Evolutionary conservation across 768 basidiomycete genomes (phyloP).

Genomic region (Scleroderma citrinum): DNA sequence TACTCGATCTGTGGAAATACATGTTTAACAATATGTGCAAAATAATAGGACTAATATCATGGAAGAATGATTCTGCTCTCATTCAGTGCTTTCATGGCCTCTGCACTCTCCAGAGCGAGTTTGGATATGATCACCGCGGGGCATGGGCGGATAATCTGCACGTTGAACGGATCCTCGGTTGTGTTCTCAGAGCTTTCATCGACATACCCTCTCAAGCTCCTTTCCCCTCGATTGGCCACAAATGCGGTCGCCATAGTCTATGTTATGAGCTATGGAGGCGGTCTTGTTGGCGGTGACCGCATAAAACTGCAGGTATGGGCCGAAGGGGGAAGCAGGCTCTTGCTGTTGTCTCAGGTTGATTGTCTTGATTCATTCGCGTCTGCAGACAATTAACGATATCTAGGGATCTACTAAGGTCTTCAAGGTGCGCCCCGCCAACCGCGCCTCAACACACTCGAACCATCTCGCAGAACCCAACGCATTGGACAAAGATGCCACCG

Average conservation of each 20-base stretch:
- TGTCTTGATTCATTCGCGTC: neutral
- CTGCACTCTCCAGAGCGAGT: neutral
- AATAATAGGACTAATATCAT: neutral
- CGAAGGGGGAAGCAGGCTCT: conserved; percentile 47
- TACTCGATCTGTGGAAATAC: conserved; percentile 32
- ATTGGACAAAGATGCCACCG: conserved; percentile 35
- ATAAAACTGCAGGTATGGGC: conserved; percentile 61
- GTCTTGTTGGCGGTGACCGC: conserved; percentile 81
- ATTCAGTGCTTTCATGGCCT: neutral
- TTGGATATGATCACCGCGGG: conserved; percentile 32
- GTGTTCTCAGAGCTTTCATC: conserved; percentile 72
- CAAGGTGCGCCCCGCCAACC: conserved; percentile 63
- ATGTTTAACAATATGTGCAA: conserved; percentile 21
- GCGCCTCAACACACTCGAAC: conserved; percentile 40
- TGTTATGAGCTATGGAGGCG: conserved; percentile 84
- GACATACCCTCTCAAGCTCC: conserved; percentile 82
- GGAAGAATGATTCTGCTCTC: neutral
- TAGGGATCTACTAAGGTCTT: conserved; percentile 96
- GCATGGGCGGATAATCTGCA: conserved; percentile 52
- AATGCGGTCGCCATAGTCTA: conserved; percentile 64
- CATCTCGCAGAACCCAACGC: conserved; percentile 5
- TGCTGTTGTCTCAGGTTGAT: conserved; percentile 81
- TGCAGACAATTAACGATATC: conserved; percentile 1
- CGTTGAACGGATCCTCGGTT: conserved; percentile 47
- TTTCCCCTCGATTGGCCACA: conserved; percentile 58